Percentiles rank a stretch among this genome's conserved stretches.
phyloP scores from a whole-genome alignment of 208 protist species.

The Acanthamoeba triangularis region DNA sequence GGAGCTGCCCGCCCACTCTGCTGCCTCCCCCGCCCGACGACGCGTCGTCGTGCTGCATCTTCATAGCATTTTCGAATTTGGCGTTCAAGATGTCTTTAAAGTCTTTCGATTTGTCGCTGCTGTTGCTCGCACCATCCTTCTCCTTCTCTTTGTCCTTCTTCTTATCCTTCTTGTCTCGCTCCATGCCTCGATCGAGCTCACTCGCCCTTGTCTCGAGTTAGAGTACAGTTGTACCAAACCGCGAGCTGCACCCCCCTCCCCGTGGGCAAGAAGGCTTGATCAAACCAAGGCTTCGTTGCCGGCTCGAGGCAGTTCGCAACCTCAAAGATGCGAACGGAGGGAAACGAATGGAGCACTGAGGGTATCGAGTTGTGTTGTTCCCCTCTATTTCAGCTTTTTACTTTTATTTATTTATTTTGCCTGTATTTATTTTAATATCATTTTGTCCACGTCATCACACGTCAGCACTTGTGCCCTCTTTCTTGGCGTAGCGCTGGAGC shows the following conservation, averaged over 20 bases:
- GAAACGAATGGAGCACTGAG: no score
- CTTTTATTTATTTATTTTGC: background rate
- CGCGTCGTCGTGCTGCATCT: slow-evolving; percentile 92
- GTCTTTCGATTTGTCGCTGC: background rate
- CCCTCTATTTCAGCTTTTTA: background rate
- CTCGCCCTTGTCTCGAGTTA: no score
- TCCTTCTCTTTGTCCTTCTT: background rate
- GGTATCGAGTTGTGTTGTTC: background rate
- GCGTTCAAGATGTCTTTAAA: slow-evolving; percentile 52
- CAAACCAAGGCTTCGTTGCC: no score
- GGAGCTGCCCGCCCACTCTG: background rate
- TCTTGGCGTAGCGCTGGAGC: background rate
- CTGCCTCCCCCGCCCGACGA: slow-evolving; percentile 75
- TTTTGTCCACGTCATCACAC: no score
- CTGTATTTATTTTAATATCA: no score
- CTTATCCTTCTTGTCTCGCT: background rate
- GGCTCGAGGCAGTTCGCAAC: no score
- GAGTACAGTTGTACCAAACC: no score
- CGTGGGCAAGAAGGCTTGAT: no score
- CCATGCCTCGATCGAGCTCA: no score
- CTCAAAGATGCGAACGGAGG: no score
- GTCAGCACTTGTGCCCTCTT: background rate
- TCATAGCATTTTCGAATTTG: slow-evolving; percentile 42
- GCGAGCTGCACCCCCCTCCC: no score
- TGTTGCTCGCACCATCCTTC: background rate